These are phyloP conservation scores for Senna siamea DNA, from an alignment of 306 rosid species.

Conservation along the genomic window DNA sequence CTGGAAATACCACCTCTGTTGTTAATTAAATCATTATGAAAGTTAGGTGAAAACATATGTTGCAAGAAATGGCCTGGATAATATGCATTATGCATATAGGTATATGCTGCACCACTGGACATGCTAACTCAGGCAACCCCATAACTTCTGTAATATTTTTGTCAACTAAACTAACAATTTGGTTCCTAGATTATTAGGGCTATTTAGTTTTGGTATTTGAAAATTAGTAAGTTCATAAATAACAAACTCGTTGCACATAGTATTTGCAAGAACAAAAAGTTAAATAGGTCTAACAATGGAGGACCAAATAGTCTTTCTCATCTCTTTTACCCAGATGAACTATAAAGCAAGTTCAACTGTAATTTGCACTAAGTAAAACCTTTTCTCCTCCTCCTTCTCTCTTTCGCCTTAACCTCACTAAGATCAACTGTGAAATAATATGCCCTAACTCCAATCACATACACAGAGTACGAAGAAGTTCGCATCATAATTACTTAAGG, in stretches of 20 bases:
- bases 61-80: background rate
- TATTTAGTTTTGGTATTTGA: background rate
- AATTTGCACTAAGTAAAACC: constrained; percentile 5
- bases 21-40: background rate
- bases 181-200: background rate
- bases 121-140: constrained; percentile 7
- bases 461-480: constrained; percentile 12
- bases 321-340: background rate
- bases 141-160: background rate
- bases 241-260: no score
- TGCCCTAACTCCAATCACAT: background rate
- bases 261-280: no score
- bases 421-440: constrained; percentile 16
- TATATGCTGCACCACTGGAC: background rate
- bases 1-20: background rate
- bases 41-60: background rate
- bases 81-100: background rate
- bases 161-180: background rate
- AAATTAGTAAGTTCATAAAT: no score
- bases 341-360: constrained; percentile 4
- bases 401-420: background rate
- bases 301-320: background rate
- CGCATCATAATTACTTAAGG: constrained; percentile 5
- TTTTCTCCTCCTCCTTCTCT: background rate
- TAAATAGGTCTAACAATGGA: background rate